Evolutionary conservation across 2,329 filamentous ascomycete genomes (phyloP), one percentile per base, ranked within the genome.

Genomic region (Didymella glomerata): DNA sequence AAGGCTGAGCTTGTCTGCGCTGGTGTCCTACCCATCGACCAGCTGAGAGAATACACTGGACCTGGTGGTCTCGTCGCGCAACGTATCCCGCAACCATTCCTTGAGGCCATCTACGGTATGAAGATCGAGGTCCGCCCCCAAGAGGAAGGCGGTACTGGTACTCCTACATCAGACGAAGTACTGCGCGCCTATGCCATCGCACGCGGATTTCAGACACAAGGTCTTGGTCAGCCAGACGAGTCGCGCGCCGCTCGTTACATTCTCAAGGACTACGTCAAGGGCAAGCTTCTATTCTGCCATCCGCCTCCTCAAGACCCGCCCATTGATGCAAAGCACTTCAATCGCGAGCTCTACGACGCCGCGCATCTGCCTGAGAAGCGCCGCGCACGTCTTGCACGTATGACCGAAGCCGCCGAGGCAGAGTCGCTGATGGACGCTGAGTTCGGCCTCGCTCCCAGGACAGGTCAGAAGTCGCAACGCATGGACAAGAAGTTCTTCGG

Each of bases 1-100:
- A 98, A 98, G 79, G 95, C 92, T 38, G 95, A 99, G 72, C 86
- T 99, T 20, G 95, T 99, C 10, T 95, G 93, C 78, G 96, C 94
- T 74, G 95, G 95, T 74, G 88, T 99, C 20, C 84, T 99, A 30
- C 95, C 95, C 11, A 99, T 99, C 70, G 95, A 99, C 76, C 95
- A 99, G 78, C 85, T 98, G 68, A 88, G 95, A 63, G 95, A 99
- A 75, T 96, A 90, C 81, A 93, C 88, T 3, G 95, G 95, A 1
- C 95, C 95, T 0, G 89, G 90, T 18, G 88, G 87, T 0, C 85
- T 99, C 3, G 90, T 99, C 27, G 88, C 93, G 1, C 86, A 90
- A 59, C 87, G 95, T 51, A 92, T 99, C 54, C 96, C 95, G 1
- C 88, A 95, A 74, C 80, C 85, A 8, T 98, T 97, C 80, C 81